phyloP scores from a whole-genome alignment of 1,284 basidiomycete genomes.

The Tilletia horrida region DNA sequence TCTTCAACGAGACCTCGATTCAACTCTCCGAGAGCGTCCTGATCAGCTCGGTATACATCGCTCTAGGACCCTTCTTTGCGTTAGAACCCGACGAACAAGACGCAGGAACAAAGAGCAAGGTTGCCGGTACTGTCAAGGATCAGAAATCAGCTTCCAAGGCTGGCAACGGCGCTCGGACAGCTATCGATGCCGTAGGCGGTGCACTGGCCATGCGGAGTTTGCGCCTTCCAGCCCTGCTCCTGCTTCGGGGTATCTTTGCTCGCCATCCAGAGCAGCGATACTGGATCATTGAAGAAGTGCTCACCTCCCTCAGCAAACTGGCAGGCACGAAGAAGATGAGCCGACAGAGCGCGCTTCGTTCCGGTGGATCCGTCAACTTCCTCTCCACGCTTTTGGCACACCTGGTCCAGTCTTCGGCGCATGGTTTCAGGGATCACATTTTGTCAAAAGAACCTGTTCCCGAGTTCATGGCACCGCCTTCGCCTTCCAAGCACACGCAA shows the following conservation, averaged over 20 bases:
- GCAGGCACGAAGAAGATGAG: conserved; percentile 82
- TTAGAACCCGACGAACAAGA: conserved; percentile 61
- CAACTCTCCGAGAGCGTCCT: conserved; percentile 58
- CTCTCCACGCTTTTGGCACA: conserved; percentile 87
- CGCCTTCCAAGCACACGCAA: neutral
- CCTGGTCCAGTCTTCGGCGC: conserved; percentile 78
- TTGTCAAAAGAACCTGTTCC: neutral
- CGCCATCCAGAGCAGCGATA: conserved; percentile 80
- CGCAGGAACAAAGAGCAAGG: conserved; percentile 22
- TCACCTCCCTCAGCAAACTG: conserved; percentile 80
- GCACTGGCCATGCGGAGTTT: conserved; percentile 67
- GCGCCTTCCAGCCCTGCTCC: conserved; percentile 72
- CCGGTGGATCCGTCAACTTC: conserved; percentile 74
- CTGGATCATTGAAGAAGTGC: conserved; percentile 94
- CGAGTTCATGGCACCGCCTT: neutral
- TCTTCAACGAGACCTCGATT: conserved; percentile 58
- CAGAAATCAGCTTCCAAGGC: conserved; percentile 26
- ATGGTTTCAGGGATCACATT: conserved; percentile 23
- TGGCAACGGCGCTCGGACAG: conserved; percentile 28
- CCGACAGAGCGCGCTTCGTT: conserved; percentile 63
- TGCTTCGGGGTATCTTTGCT: conserved; percentile 79
- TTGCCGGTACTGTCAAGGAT: neutral
- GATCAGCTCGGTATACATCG: conserved; percentile 84
- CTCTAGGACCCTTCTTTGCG: conserved; percentile 84
- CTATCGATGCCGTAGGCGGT: conserved; percentile 35